phyloP scores from a whole-genome alignment of 441 rosid genomes.

The Adansonia grandidieri region DNA sequence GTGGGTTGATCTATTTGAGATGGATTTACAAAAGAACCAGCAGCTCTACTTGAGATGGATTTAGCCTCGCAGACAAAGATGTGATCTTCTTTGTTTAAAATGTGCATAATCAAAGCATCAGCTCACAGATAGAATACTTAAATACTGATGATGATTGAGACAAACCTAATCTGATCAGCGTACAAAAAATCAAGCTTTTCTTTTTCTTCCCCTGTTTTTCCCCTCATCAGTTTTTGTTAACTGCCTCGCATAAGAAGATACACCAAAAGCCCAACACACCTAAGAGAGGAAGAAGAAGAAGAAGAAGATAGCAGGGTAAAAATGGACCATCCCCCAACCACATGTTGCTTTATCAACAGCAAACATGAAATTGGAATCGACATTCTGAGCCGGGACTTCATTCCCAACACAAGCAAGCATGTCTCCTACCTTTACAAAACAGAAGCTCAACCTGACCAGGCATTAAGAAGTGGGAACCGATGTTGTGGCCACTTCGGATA shows the following conservation, averaged over 20 bases:
- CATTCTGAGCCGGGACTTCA: slow-evolving; percentile 84
- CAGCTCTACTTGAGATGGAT: too few species aligned
- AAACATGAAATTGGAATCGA: slow-evolving; percentile 34
- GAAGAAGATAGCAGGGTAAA: neutral
- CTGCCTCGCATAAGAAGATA: neutral
- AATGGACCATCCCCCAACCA: slow-evolving; percentile 3
- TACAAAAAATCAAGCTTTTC: neutral
- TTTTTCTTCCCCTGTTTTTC: neutral
- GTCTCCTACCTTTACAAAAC: slow-evolving; percentile 18
- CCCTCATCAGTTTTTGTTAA: neutral
- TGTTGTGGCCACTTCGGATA: slow-evolving; percentile 91
- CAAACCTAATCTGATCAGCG: neutral
- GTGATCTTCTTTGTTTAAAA: too few species aligned
- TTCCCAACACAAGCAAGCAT: slow-evolving; percentile 50
- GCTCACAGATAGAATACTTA: neutral
- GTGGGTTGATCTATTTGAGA: too few species aligned
- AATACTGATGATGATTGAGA: neutral
- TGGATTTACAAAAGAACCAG: too few species aligned
- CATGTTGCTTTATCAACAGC: slow-evolving; percentile 23
- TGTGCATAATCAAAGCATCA: too few species aligned
- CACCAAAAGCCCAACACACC: neutral
- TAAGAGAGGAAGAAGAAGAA: neutral
- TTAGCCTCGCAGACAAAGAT: too few species aligned
- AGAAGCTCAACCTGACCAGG: slow-evolving; percentile 39
- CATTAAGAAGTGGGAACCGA: slow-evolving; percentile 54